Conservation (phyloP, 805 yeast genomes). For the Pichia nakasei region DNA sequence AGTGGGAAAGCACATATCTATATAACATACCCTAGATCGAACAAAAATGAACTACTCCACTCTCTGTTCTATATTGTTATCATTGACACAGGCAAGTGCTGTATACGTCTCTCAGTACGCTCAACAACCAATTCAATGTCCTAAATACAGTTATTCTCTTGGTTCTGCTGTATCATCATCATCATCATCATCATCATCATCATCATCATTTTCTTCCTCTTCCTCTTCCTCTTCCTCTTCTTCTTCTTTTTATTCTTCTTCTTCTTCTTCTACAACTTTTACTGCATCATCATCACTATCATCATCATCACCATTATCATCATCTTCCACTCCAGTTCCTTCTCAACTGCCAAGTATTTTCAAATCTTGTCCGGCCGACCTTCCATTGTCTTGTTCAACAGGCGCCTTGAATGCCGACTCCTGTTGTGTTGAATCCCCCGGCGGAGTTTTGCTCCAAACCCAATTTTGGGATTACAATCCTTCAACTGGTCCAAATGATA, state of each 20-base stretch:
- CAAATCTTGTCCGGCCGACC: slow-evolving; percentile 41
- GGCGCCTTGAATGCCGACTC: slow-evolving; percentile 43
- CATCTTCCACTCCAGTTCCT: not conserved
- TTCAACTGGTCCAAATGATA: slow-evolving; percentile 57
- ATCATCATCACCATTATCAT: not conserved
- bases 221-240: no score
- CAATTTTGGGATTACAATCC: slow-evolving; percentile 91
- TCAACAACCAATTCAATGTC: no score
- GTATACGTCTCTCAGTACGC: not conserved
- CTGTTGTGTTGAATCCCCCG: slow-evolving; percentile 82
- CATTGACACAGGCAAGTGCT: not conserved
- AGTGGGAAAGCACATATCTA: no score
- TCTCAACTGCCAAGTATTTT: not conserved
- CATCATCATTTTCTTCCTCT: no score
- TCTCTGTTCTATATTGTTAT: not conserved
- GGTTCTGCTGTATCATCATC: no score
- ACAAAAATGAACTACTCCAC: not conserved
- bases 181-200: no score
- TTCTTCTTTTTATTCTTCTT: no score
- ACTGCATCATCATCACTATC: no score
- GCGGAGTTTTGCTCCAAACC: slow-evolving; percentile 74
- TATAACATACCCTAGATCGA: not conserved
- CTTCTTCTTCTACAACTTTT: no score
- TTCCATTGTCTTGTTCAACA: slow-evolving; percentile 55
- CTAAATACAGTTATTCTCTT: no score